Conservation (phyloP, 2,329 filamentous ascomycete species). For the Paracorniculantispora psalliotae region DNA sequence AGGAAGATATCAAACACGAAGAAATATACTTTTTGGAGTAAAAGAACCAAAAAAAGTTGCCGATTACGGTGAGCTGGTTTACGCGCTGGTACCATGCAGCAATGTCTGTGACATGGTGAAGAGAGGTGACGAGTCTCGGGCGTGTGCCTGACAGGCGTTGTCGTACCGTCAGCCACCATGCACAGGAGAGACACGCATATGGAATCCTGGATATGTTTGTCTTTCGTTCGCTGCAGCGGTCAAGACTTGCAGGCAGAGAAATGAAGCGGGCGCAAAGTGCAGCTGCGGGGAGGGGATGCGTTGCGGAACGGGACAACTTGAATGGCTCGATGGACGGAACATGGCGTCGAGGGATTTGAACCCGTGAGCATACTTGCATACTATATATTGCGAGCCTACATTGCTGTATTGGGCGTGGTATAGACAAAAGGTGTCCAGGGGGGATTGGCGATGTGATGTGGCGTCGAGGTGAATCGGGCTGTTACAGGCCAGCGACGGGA, state of each 20-base stretch:
- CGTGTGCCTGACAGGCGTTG: no score
- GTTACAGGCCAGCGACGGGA: constrained; percentile 1
- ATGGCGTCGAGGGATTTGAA: background rate
- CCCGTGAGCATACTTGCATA: constrained; percentile 1
- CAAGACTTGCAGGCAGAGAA: background rate
- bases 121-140: background rate
- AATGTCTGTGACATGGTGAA: background rate
- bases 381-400: background rate
- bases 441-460: constrained; percentile 9
- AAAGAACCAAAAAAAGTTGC: background rate
- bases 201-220: background rate
- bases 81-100: background rate
- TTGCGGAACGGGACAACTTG: background rate
- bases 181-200: no score
- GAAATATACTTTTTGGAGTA: background rate
- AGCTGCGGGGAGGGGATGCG: background rate
- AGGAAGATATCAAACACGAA: background rate
- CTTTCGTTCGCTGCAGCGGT: background rate
- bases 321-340: background rate
- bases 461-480: background rate
- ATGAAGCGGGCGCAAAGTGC: background rate
- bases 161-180: no score
- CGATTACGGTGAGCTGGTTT: background rate
- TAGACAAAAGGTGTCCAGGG: background rate
- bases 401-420: background rate